Conservation (phyloP, 495 filamentous ascomycete species). For the Lasiosphaeria ovina region DNA sequence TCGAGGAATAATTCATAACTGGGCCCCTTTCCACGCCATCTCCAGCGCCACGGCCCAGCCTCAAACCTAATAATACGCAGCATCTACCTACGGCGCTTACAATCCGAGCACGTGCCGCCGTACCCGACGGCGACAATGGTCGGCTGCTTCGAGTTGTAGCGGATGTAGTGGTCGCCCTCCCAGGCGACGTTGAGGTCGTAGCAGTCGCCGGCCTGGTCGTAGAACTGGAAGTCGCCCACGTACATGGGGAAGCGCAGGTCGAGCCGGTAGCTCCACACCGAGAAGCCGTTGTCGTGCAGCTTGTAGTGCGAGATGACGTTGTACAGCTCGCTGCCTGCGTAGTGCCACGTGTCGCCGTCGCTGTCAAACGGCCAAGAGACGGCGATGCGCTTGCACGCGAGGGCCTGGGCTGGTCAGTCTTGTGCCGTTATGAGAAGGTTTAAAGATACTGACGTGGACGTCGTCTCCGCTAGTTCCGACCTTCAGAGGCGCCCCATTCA, state of each 20-base stretch:
- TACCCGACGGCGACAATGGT: background rate
- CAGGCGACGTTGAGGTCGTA: background rate
- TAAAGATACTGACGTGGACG: background rate
- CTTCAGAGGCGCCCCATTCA: too few species aligned
- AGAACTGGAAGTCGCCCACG: background rate
- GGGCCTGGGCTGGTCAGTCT: background rate
- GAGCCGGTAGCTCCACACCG: background rate
- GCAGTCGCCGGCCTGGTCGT: background rate
- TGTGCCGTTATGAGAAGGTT: background rate
- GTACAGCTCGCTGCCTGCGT: background rate
- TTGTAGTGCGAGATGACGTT: background rate
- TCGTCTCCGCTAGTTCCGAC: background rate
- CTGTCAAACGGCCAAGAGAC: background rate
- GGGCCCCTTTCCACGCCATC: too few species aligned
- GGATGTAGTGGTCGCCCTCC: background rate
- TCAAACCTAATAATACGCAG: too few species aligned
- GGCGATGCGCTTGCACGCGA: background rate
- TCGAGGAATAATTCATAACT: too few species aligned
- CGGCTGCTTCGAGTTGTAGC: background rate
- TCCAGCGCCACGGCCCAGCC: too few species aligned
- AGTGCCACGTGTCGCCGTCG: background rate
- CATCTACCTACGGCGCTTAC: background rate
- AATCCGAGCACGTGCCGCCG: background rate
- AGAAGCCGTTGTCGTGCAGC: background rate
- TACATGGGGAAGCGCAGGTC: background rate